These are phyloP conservation scores for Rhododendron ferrugineum DNA, from an alignment of 148 eudicot species.

Conservation along the genomic window DNA sequence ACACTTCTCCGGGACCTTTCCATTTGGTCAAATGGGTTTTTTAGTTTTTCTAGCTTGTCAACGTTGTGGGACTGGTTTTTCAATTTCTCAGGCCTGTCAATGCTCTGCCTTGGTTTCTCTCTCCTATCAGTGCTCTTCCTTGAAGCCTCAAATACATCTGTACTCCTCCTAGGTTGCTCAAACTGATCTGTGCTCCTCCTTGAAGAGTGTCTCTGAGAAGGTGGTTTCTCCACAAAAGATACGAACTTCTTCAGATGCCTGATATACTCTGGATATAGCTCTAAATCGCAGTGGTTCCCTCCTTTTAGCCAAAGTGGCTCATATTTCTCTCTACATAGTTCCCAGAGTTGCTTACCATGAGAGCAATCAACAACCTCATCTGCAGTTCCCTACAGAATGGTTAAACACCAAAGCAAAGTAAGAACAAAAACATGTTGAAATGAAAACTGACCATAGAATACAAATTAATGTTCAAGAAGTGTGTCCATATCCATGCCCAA, in stretches of 20 bases:
- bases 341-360: conserved; percentile 72
- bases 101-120: conserved; percentile 53
- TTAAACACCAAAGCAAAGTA: neutral
- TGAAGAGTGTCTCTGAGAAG: conserved; percentile 42
- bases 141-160: conserved; percentile 40
- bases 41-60: conserved; percentile 42
- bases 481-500: no score
- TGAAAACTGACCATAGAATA: neutral
- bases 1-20: conserved; percentile 65
- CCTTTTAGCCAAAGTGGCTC: conserved; percentile 70
- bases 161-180: conserved; percentile 57
- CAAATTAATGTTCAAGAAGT: no score
- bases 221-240: conserved; percentile 42
- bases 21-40: conserved; percentile 41
- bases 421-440: neutral
- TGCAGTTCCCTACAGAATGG: conserved; percentile 47
- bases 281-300: conserved; percentile 63
- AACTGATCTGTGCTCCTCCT: conserved; percentile 49
- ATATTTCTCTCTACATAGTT: conserved; percentile 61
- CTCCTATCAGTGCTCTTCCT: conserved; percentile 64
- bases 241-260: conserved; percentile 63
- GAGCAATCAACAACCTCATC: conserved; percentile 69
- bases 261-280: conserved; percentile 59
- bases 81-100: conserved; percentile 36
- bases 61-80: conserved; percentile 27